Percentiles rank a stretch among this genome's conserved stretches.
Conservation (phyloP, 352 stramenopile genomes). For the Pythium apleroticum region DNA sequence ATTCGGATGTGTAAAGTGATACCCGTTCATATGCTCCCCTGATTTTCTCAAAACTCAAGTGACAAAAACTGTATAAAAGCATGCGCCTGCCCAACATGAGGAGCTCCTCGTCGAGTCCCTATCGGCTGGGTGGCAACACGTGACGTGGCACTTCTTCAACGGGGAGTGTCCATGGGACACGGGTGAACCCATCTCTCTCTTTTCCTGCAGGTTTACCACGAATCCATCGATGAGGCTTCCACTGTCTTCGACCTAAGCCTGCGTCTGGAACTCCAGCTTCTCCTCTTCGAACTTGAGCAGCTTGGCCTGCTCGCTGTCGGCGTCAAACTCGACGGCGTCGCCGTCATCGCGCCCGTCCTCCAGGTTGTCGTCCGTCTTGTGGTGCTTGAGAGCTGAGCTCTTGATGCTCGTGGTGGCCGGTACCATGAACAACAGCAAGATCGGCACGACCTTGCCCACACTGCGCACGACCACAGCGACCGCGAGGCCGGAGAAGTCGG, state of each 20-base stretch:
- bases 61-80: slow-evolving; percentile 1
- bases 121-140: background rate
- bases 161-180: background rate
- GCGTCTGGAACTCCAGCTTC: slow-evolving; percentile 38
- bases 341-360: slow-evolving; percentile 32
- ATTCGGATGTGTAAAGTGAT: background rate
- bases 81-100: background rate
- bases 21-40: slow-evolving; percentile 5
- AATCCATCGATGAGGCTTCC: background rate
- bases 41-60: background rate
- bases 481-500: slow-evolving; percentile 61
- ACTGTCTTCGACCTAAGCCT: slow-evolving; percentile 13
- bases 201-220: background rate
- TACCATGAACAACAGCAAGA: slow-evolving; percentile 76
- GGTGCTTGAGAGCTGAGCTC: slow-evolving; percentile 43
- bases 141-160: slow-evolving; percentile 23
- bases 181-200: slow-evolving; percentile 6
- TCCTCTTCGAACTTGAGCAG: slow-evolving; percentile 29
- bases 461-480: slow-evolving; percentile 59
- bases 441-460: slow-evolving; percentile 59
- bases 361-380: slow-evolving; percentile 28
- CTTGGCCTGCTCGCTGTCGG: slow-evolving; percentile 20
- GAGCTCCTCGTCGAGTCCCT: slow-evolving; percentile 3
- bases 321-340: slow-evolving; percentile 21
- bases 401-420: slow-evolving; percentile 66